Evolutionary conservation across 2,329 filamentous ascomycete genomes (phyloP).

Genomic region (Aspergillus sp.): DNA sequence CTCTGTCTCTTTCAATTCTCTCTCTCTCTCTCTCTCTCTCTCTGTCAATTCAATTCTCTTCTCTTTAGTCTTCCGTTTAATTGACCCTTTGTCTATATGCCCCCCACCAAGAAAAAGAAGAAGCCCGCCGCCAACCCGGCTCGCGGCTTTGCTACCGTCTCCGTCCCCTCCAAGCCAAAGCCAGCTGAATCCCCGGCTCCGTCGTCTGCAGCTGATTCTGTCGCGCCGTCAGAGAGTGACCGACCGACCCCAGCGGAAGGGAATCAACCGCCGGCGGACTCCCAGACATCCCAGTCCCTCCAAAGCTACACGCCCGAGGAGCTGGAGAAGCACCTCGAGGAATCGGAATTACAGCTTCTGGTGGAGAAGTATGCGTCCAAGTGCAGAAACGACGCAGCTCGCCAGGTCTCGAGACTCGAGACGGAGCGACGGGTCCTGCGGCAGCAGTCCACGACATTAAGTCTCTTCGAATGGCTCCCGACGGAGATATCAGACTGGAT

Average conservation of each 20-base stretch:
- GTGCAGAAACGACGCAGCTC: constrained; percentile 65
- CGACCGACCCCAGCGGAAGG: constrained; percentile 13
- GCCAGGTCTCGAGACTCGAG: constrained; percentile 68
- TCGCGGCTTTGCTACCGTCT: constrained; percentile 87
- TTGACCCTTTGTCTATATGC: constrained; percentile 46
- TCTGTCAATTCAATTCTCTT: neutral
- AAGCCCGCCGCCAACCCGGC: constrained; percentile 81
- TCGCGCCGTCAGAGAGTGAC: constrained; percentile 23
- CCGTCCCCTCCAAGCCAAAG: constrained; percentile 75
- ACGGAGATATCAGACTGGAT: constrained; percentile 69
- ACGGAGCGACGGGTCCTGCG: constrained; percentile 78
- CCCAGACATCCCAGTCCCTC: constrained; percentile 23
- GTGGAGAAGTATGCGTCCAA: constrained; percentile 77
- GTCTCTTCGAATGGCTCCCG: constrained; percentile 67
- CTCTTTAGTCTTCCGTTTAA: constrained; percentile 2
- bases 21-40: neutral
- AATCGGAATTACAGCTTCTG: constrained; percentile 77
- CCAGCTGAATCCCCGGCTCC: constrained; percentile 26
- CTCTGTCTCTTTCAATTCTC: constrained; percentile 3
- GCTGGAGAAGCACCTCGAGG: constrained; percentile 78
- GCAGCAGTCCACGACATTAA: constrained; percentile 66
- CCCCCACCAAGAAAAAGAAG: constrained; percentile 76
- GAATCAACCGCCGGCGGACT: constrained; percentile 9
- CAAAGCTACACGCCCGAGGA: constrained; percentile 69
- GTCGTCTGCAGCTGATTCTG: constrained; percentile 19